Base-by-base conservation (phyloP, 257 asterid genomes). In the Asclepias syriaca region DNA sequence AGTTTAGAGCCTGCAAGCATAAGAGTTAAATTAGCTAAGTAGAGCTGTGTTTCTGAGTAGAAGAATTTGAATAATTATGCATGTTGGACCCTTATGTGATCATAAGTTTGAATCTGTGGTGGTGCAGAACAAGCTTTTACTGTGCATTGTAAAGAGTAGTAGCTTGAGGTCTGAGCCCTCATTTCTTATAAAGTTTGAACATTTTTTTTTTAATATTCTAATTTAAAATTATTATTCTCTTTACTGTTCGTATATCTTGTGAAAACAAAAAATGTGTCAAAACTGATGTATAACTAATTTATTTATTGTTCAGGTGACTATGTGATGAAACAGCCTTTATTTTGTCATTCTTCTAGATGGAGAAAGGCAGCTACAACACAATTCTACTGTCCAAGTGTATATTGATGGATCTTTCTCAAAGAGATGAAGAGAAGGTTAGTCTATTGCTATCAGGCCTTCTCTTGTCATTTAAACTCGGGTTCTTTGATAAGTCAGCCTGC, bases 391-490 rank as follows among this genome's bases (percentile, higher is more conserved):
- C 10, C 66, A 64, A 54, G 70, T 24, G 72, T 74, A 19, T 76
- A 58, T 78, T 84, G 85, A 87, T 88, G 92, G 87, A 77, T 68
- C 80, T 79, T 84, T 81, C 79, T 71, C 76, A 69, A 75, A 83
- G 88, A 80, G 72, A 92, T 92, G 98, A 93, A 39, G 58, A 81
- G 88, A 86, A 86, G 83, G 75, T 81, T 87, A 60, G 68, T 77
- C 2, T 78, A 65, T 75, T 69, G 65, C 77, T 83, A 69, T 66
- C 85, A 77, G 69, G 66, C 77, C 22, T 74, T 78, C 71, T 83
- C 82, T 24, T 72, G 53, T 72, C 75, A 45, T 81, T 67, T 55
- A 66, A 74, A 43, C 59, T 79, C 71, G 55, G 75, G 65, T 81
- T 81, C 82, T 55, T 65, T 79, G 66, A 79, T 69, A 77, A 81